A percentile compares a stretch with the other conserved stretches of the same genome.
Conservation (phyloP, 176 grass and related monocot species). For the Microstegium vimineum region DNA sequence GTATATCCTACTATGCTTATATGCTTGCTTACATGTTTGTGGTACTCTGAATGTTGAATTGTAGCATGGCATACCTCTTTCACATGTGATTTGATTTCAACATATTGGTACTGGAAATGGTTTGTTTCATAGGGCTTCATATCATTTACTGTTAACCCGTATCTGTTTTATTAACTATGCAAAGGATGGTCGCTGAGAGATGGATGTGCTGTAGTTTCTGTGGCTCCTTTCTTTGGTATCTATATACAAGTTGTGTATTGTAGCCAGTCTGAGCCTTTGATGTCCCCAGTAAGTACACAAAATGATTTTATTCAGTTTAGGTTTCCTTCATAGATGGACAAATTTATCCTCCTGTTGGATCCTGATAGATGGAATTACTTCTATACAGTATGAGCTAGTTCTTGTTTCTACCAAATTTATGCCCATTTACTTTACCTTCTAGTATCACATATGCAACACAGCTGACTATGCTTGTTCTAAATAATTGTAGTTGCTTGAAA, state of each 20-base stretch:
- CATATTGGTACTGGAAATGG: not conserved
- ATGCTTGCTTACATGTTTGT: not conserved
- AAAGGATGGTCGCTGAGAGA: not conserved
- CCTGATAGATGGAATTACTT: not conserved
- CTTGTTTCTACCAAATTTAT: not conserved
- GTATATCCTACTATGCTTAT: not conserved
- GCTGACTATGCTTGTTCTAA: conserved; percentile 7
- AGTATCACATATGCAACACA: not conserved
- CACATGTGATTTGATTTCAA: not conserved
- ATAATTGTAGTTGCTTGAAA: conserved; percentile 78
- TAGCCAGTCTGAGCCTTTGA: not conserved
- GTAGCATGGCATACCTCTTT: not conserved
- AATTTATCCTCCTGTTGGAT: not conserved
- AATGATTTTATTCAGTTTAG: not conserved
- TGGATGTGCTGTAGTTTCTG: not conserved
- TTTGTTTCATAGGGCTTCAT: not conserved
- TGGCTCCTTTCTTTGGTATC: not conserved
- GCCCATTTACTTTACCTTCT: not conserved
- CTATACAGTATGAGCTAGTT: not conserved
- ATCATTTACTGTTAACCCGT: not conserved
- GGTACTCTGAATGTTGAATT: not conserved
- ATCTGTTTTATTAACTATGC: not conserved
- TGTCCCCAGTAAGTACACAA: not conserved
- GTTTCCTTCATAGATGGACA: not conserved
- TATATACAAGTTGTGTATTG: not conserved